These are phyloP conservation scores for Hypoxylon intermedium DNA, from an alignment of 495 filamentous ascomycete genomes.

Conservation along the genomic window DNA sequence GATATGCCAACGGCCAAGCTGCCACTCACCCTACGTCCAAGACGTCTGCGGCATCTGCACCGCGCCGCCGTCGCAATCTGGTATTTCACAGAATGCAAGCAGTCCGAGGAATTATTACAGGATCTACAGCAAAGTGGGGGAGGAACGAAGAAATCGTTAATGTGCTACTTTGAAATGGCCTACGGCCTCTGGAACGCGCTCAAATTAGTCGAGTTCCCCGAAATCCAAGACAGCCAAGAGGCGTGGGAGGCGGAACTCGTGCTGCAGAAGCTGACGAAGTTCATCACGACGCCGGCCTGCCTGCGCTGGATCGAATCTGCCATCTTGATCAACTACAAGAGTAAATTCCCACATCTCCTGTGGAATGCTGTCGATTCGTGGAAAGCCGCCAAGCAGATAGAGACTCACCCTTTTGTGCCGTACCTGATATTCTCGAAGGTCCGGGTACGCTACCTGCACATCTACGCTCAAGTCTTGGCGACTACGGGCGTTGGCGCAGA, in stretches of 20 bases:
- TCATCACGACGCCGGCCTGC: slow-evolving; percentile 29
- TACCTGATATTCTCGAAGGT: slow-evolving; percentile 19
- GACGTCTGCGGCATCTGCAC: slow-evolving; percentile 24
- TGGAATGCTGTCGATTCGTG: slow-evolving; percentile 32
- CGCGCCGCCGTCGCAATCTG: slow-evolving; percentile 23
- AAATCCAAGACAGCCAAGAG: slow-evolving; percentile 20
- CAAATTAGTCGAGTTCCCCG: slow-evolving; percentile 19
- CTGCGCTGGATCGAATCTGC: slow-evolving; percentile 40
- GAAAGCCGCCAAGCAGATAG: not conserved
- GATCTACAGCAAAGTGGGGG: slow-evolving; percentile 11
- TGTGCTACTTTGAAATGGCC: slow-evolving; percentile 40
- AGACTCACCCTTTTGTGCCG: slow-evolving; percentile 10
- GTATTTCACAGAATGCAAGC: slow-evolving; percentile 23
- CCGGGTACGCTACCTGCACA: slow-evolving; percentile 7
- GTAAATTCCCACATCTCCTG: slow-evolving; percentile 30
- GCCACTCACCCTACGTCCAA: slow-evolving; percentile 15
- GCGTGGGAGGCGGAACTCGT: slow-evolving; percentile 9
- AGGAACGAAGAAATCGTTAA: not conserved
- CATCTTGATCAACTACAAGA: slow-evolving; percentile 41
- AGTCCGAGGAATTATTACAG: slow-evolving; percentile 13
- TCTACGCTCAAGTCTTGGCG: slow-evolving; percentile 15
- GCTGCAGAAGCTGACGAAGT: slow-evolving; percentile 18
- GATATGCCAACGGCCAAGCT: slow-evolving; percentile 14
- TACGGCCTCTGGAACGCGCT: slow-evolving; percentile 40
- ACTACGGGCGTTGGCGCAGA: slow-evolving; percentile 13